Evolutionary conservation across 2,329 filamentous ascomycete genomes (phyloP).

Genomic region (Monilinia vaccinii-corymbosi): DNA sequence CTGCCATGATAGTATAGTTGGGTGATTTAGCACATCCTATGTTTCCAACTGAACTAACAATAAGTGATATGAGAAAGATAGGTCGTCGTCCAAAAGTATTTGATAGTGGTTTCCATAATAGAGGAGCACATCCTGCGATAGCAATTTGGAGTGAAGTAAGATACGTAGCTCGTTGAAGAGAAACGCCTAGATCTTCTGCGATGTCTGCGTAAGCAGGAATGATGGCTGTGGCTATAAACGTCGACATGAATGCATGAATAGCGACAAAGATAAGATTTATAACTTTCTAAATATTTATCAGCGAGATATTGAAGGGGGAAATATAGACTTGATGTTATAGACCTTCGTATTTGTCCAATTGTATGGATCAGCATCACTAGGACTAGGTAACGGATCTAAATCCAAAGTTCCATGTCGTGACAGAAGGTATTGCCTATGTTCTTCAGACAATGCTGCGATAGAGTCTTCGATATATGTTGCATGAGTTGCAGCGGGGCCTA

Average conservation of each 20-base stretch:
- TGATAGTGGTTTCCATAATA: constrained; percentile 44
- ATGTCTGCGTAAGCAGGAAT: constrained; percentile 41
- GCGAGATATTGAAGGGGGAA: not conserved
- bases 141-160: constrained; percentile 43
- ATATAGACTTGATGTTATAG: not conserved
- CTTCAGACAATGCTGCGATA: not conserved
- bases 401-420: constrained; percentile 11
- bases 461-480: not conserved
- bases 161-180: constrained; percentile 37
- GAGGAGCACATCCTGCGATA: constrained; percentile 41
- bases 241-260: constrained; percentile 43
- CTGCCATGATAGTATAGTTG: constrained; percentile 38
- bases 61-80: constrained; percentile 38
- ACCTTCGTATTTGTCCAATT: constrained; percentile 46
- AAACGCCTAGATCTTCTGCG: constrained; percentile 35
- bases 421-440: constrained; percentile 12
- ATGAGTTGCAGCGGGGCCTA: not conserved
- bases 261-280: constrained; percentile 41
- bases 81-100: constrained; percentile 42
- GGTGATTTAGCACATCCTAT: constrained; percentile 41
- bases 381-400: constrained; percentile 11
- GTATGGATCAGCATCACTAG: constrained; percentile 38
- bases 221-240: constrained; percentile 41
- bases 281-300: constrained; percentile 32
- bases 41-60: constrained; percentile 38